Evolutionary conservation across 768 basidiomycete species (phyloP).

Genomic region (Lactarius trivialis): DNA sequence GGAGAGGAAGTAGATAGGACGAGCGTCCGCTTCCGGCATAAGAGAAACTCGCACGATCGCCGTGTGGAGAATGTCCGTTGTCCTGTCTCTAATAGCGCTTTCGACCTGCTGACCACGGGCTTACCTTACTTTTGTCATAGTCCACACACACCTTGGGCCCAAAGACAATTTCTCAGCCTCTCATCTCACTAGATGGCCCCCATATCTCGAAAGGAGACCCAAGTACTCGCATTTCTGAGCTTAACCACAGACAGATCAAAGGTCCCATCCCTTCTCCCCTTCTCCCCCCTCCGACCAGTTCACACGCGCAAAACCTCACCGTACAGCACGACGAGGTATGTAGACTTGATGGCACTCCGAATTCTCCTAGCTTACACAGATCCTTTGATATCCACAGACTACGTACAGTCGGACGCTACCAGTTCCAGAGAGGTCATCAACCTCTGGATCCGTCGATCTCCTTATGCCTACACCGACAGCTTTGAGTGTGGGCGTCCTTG

Average conservation of each 20-base stretch:
- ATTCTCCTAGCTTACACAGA: neutral
- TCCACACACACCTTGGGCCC: neutral
- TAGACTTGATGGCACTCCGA: neutral
- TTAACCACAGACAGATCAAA: neutral
- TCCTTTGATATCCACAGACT: neutral
- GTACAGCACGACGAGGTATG: neutral
- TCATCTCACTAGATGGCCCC: neutral
- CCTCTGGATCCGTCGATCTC: neutral
- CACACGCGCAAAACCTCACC: neutral
- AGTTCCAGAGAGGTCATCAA: neutral
- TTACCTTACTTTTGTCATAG: neutral
- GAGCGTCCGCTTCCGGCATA: constrained; percentile 11
- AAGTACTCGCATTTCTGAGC: neutral
- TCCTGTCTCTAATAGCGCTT: neutral
- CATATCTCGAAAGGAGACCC: neutral
- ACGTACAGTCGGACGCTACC: neutral
- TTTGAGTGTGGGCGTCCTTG: neutral
- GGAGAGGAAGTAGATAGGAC: constrained; percentile 10
- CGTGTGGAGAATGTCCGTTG: constrained; percentile 6
- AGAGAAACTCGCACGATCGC: neutral
- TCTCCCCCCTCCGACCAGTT: neutral
- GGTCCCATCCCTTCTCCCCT: neutral
- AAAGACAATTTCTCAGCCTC: neutral
- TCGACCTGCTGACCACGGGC: neutral
- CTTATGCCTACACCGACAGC: neutral